phyloP scores from a whole-genome alignment of 768 basidiomycete genomes.

The Lentinula lateritia region DNA sequence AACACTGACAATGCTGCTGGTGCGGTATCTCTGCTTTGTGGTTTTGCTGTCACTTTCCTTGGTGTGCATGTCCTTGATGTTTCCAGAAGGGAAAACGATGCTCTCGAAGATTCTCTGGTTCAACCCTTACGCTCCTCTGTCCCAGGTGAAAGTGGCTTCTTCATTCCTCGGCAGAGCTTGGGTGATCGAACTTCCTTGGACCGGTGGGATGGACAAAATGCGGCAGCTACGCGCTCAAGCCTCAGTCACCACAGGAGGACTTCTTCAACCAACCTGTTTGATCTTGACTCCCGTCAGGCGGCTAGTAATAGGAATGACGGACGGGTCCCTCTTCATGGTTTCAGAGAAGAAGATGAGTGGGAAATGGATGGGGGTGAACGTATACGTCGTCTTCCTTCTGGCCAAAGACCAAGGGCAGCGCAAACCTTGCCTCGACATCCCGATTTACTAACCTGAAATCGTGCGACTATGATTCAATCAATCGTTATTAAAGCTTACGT shows the following conservation, averaged over 20 bases:
- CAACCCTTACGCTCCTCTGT: background rate
- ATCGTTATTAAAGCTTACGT: background rate
- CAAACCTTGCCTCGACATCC: background rate
- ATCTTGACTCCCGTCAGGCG: background rate
- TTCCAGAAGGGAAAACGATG: constrained; percentile 52
- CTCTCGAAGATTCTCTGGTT: background rate
- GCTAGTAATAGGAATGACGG: background rate
- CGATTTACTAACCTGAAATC: background rate
- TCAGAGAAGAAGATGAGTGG: background rate
- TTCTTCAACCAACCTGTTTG: constrained; percentile 1
- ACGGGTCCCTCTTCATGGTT: background rate
- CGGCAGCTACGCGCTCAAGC: background rate
- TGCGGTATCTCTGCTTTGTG: constrained; percentile 81
- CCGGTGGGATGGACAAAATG: constrained; percentile 1
- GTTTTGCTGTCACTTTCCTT: constrained; percentile 90
- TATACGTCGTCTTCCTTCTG: background rate
- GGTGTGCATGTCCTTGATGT: constrained; percentile 91
- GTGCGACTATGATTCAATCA: background rate
- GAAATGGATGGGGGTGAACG: background rate
- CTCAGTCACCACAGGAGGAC: background rate
- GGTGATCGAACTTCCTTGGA: background rate
- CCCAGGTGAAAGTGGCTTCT: constrained; percentile 5
- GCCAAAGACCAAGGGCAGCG: background rate
- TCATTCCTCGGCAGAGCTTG: constrained; percentile 1
- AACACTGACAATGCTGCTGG: constrained; percentile 80